These are phyloP conservation scores for Chaetomium sp. DNA, from an alignment of 2,329 filamentous ascomycete genomes.

Conservation along the genomic window DNA sequence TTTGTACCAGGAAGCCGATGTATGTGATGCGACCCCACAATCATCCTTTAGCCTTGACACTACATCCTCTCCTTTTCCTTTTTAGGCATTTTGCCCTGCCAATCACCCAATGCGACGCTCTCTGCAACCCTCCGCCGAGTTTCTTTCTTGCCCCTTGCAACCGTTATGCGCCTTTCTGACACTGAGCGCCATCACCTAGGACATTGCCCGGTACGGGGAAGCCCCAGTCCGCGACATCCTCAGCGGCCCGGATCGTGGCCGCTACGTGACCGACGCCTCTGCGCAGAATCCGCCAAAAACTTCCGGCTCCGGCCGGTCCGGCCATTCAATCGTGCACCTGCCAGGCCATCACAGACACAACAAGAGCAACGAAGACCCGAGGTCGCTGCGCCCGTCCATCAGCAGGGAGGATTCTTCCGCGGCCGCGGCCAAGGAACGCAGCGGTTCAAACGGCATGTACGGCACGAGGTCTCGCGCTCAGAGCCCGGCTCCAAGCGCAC, in stretches of 20 bases:
- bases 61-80: constrained; percentile 33
- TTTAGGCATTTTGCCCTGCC: constrained; percentile 20
- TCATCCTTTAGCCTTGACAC: constrained; percentile 19
- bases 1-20: constrained; percentile 84
- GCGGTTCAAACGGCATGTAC: constrained; percentile 50
- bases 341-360: constrained; percentile 69
- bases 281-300: constrained; percentile 58
- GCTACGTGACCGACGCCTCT: constrained; percentile 57
- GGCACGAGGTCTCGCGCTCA: constrained; percentile 62
- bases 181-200: constrained; percentile 48
- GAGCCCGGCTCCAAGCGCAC: constrained; percentile 78
- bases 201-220: constrained; percentile 76
- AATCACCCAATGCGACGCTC: constrained; percentile 14
- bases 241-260: constrained; percentile 69
- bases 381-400: constrained; percentile 68
- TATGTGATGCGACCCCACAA: constrained; percentile 48
- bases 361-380: constrained; percentile 67
- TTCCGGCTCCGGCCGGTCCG: constrained; percentile 63
- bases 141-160: constrained; percentile 13
- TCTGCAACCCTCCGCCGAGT: constrained; percentile 3
- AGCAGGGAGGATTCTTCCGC: constrained; percentile 73
- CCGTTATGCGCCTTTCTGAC: constrained; percentile 23
- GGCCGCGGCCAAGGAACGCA: constrained; percentile 57
- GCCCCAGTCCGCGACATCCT: constrained; percentile 73
- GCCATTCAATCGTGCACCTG: constrained; percentile 64